These are phyloP conservation scores for Mayamaea pseudoterrestris DNA, from an alignment of 108 stramenopile genomes.

Conservation along the genomic window DNA sequence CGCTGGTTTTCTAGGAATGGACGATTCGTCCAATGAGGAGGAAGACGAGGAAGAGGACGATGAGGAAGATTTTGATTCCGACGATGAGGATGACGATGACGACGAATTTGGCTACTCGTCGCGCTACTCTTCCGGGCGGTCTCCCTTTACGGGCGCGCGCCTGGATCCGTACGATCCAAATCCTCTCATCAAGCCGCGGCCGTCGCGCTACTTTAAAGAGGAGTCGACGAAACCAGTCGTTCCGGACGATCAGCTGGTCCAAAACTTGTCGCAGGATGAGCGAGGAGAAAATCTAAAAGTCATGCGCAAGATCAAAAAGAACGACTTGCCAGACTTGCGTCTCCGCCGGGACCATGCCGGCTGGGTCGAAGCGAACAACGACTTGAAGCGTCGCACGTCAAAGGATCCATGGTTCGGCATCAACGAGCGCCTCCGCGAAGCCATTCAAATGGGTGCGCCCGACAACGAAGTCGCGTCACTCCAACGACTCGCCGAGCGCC, in stretches of 20 bases:
- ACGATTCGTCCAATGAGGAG: slow-evolving; percentile 18
- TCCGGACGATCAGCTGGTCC: slow-evolving; percentile 34
- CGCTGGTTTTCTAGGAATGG: slow-evolving; percentile 24
- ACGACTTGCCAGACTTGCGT: slow-evolving; percentile 37
- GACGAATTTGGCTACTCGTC: slow-evolving; percentile 18
- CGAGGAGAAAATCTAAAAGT: slow-evolving; percentile 59
- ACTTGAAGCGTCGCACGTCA: slow-evolving; percentile 29
- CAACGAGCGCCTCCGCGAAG: slow-evolving; percentile 71
- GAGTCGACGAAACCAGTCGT: background rate
- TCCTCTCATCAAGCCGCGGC: slow-evolving; percentile 73
- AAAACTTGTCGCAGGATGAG: slow-evolving; percentile 51
- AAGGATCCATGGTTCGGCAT: slow-evolving; percentile 74
- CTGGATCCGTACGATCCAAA: slow-evolving; percentile 69
- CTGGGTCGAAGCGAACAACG: slow-evolving; percentile 59
- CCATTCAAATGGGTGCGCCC: slow-evolving; percentile 42
- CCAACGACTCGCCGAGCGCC: slow-evolving; percentile 28
- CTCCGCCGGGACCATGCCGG: slow-evolving; percentile 38
- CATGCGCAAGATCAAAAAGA: slow-evolving; percentile 52
- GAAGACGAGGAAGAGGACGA: slow-evolving; percentile 38
- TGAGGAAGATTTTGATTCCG: slow-evolving; percentile 18
- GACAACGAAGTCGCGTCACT: slow-evolving; percentile 43
- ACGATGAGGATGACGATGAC: slow-evolving; percentile 35
- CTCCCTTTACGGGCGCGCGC: slow-evolving; percentile 41
- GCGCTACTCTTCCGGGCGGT: slow-evolving; percentile 16
- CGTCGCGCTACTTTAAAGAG: slow-evolving; percentile 43